These are phyloP conservation scores for Blastobotrys petasosporus DNA, from an alignment of 1,139 yeast genomes.

Conservation along the genomic window DNA sequence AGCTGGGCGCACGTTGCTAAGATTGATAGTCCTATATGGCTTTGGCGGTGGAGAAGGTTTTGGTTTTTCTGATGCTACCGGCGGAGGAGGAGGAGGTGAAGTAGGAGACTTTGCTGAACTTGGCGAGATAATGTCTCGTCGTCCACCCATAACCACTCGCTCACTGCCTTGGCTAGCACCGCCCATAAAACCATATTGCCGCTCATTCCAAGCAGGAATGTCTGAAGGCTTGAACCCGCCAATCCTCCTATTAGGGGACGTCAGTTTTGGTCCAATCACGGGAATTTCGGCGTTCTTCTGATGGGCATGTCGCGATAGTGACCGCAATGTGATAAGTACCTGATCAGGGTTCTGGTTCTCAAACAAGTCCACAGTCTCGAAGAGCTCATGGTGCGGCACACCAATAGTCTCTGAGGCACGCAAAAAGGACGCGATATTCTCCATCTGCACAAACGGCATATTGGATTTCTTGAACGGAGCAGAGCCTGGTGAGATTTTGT, in stretches of 20 bases:
- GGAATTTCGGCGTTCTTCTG: constrained; percentile 42
- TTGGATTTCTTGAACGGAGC: constrained; percentile 55
- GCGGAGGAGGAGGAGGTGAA: not conserved
- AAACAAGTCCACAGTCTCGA: constrained; percentile 74
- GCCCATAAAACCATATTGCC: constrained; percentile 53
- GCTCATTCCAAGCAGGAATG: constrained; percentile 47
- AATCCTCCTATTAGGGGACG: constrained; percentile 22
- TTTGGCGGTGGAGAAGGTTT: constrained; percentile 9
- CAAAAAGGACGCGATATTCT: constrained; percentile 70
- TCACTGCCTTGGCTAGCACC: constrained; percentile 51
- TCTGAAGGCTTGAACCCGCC: constrained; percentile 34
- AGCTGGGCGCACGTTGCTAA: constrained; percentile 5
- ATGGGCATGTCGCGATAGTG: constrained; percentile 61
- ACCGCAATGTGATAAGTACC: constrained; percentile 64
- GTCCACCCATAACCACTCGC: constrained; percentile 46
- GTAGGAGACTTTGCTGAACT: constrained; percentile 15
- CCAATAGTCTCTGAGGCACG: constrained; percentile 53
- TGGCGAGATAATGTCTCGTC: constrained; percentile 38
- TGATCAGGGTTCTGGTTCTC: constrained; percentile 74
- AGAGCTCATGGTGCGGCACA: constrained; percentile 76
- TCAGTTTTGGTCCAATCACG: constrained; percentile 46
- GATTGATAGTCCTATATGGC: constrained; percentile 5
- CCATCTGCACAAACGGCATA: constrained; percentile 88
- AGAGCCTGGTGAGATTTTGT: constrained; percentile 37
- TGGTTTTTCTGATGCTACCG: not conserved